Percentiles rank a stretch among this genome's conserved stretches.
These are phyloP conservation scores for Ulota crispa DNA, from an alignment of 225 moss, liverwort and hornwort genomes.

Conservation along the genomic window DNA sequence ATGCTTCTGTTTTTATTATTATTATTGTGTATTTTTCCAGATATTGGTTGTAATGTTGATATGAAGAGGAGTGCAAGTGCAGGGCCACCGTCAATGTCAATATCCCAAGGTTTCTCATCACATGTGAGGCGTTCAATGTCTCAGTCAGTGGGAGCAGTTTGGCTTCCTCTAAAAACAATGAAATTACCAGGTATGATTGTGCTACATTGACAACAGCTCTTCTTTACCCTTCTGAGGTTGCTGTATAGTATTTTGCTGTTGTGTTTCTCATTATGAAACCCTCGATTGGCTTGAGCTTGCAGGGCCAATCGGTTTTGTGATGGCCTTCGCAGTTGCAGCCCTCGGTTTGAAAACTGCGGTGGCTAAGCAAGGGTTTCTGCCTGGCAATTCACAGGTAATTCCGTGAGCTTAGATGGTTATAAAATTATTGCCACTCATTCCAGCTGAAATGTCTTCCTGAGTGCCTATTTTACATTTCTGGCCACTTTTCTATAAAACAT, in stretches of 20 bases:
- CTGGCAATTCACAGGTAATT: conserved; percentile 44
- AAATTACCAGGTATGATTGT: conserved; percentile 56
- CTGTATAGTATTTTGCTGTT: background rate
- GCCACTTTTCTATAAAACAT: background rate
- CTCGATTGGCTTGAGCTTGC: conserved; percentile 2
- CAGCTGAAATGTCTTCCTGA: background rate
- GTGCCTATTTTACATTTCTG: background rate
- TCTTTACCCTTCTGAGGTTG: background rate
- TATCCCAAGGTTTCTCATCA: conserved; percentile 62
- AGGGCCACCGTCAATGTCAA: conserved; percentile 69
- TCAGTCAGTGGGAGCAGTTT: conserved; percentile 51
- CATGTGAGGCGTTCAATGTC: conserved; percentile 48
- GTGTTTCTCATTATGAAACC: background rate
- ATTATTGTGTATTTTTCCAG: conserved; percentile 23
- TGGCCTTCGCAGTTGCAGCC: conserved; percentile 73
- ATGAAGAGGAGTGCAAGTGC: conserved; percentile 44
- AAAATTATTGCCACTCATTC: background rate
- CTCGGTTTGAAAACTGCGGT: conserved; percentile 78
- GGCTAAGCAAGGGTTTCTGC: conserved; percentile 42
- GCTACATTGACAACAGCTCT: background rate
- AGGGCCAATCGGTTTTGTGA: conserved; percentile 67
- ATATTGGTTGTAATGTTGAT: conserved; percentile 32
- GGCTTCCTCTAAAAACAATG: conserved; percentile 35
- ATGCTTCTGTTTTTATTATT: background rate
- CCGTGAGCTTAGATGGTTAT: background rate